A percentile compares a stretch with the other conserved stretches of the same genome.
These are phyloP conservation scores for Starmerella gropengiesseri DNA, from an alignment of 805 yeast genomes.

Conservation along the genomic window DNA sequence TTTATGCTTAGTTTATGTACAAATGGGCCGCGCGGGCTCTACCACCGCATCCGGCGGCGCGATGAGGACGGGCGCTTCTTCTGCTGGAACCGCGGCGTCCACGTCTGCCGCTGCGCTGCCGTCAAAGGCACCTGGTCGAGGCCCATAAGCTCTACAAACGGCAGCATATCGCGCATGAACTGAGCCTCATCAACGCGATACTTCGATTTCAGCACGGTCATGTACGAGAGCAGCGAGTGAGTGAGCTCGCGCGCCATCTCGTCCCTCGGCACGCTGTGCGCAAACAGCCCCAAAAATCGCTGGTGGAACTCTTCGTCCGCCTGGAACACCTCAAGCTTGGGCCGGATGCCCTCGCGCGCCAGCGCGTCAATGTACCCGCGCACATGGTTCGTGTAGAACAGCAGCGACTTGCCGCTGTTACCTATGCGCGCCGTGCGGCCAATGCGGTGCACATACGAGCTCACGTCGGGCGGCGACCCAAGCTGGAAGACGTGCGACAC, in stretches of 20 bases:
- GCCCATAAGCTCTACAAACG: constrained; percentile 25
- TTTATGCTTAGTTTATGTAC: neutral
- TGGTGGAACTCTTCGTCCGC: constrained; percentile 20
- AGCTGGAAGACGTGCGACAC: constrained; percentile 79
- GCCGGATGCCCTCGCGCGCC: constrained; percentile 41
- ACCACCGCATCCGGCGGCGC: constrained; percentile 27
- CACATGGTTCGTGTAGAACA: constrained; percentile 50
- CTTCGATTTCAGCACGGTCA: constrained; percentile 22
- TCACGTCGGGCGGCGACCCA: constrained; percentile 59
- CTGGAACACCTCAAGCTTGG: constrained; percentile 26
- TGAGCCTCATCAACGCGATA: constrained; percentile 17
- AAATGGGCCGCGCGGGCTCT: neutral
- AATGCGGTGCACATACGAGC: constrained; percentile 84
- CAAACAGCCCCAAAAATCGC: constrained; percentile 14
- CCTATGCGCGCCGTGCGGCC: constrained; percentile 97
- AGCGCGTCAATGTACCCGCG: constrained; percentile 38
- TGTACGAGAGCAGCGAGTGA: constrained; percentile 24
- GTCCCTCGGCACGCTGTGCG: constrained; percentile 15
- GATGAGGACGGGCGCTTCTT: constrained; percentile 20
- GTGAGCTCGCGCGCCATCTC: constrained; percentile 23
- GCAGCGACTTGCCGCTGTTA: constrained; percentile 55
- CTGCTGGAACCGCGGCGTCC: constrained; percentile 13
- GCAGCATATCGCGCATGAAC: constrained; percentile 24
- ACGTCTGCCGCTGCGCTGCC: constrained; percentile 16
- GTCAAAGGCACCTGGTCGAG: constrained; percentile 19